Conservation (phyloP, 225 moss, liverwort and hornwort species). For the Bryoerythrophyllum caledonicum region DNA sequence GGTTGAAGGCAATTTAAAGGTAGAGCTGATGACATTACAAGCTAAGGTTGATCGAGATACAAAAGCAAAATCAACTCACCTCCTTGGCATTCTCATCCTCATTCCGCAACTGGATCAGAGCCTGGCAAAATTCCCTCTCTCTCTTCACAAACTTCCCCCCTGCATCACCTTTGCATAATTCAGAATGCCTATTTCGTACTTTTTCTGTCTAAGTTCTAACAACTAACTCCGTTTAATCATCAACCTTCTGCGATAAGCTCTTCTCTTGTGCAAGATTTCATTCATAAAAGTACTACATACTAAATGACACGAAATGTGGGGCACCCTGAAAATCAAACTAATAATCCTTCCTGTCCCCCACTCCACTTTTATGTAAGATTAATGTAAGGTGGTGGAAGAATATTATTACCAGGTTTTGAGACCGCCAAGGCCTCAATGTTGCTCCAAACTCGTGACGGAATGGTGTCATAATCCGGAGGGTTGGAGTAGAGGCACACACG, state of each 20-base stretch:
- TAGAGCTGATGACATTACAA: slow-evolving; percentile 10
- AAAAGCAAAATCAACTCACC: slow-evolving; percentile 34
- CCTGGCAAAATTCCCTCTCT: slow-evolving; percentile 74
- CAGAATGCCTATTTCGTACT: background rate
- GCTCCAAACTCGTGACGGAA: slow-evolving; percentile 77
- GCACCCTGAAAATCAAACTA: background rate
- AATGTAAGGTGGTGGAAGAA: too few relatives aligned
- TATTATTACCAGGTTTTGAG: slow-evolving; percentile 66
- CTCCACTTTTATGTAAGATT: background rate
- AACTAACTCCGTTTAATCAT: too few relatives aligned
- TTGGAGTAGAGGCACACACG: slow-evolving; percentile 65
- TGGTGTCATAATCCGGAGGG: slow-evolving; percentile 55
- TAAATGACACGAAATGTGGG: background rate
- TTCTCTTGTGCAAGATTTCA: too few relatives aligned
- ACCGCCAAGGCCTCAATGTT: slow-evolving; percentile 60
- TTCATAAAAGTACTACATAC: too few relatives aligned
- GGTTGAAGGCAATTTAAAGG: slow-evolving; percentile 6
- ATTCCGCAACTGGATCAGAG: slow-evolving; percentile 69
- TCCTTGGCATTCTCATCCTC: slow-evolving; percentile 76
- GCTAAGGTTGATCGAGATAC: slow-evolving; percentile 2
- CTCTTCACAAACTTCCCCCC: slow-evolving; percentile 73
- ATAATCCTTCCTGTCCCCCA: background rate
- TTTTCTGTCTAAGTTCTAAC: too few relatives aligned
- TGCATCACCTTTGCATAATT: slow-evolving; percentile 33
- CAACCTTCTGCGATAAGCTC: too few relatives aligned